Percentiles rank a stretch among this genome's conserved stretches.
Evolutionary conservation across 495 filamentous ascomycete species (phyloP).

Genomic region (Neurospora sp.): DNA sequence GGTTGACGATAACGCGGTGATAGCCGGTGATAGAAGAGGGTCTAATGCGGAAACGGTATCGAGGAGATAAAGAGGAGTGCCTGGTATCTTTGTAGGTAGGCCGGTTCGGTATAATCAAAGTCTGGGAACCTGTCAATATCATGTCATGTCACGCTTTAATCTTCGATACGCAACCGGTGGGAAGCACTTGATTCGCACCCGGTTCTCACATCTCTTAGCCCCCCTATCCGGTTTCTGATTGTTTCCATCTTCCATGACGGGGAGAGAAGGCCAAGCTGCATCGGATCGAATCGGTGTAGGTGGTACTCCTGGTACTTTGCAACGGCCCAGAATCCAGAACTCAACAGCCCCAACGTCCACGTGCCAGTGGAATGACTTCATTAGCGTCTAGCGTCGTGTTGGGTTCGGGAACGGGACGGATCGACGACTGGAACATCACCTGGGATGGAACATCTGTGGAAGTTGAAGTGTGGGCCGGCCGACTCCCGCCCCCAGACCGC

Average conservation of each 20-base stretch:
- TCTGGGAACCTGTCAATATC: no score
- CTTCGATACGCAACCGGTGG: background rate
- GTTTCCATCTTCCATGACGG: background rate
- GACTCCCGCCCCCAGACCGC: background rate
- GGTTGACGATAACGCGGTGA: no score
- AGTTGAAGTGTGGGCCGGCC: background rate
- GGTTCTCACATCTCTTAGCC: background rate
- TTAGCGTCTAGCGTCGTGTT: background rate
- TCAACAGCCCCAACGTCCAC: background rate
- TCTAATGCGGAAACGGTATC: no score
- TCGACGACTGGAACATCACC: no score
- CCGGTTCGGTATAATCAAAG: background rate
- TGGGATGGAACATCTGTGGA: no score
- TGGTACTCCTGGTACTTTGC: no score
- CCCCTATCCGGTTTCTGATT: background rate
- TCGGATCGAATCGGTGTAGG: background rate
- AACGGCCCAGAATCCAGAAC: background rate
- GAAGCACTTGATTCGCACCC: background rate
- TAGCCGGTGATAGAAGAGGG: no score
- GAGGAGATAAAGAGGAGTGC: background rate
- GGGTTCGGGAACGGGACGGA: background rate
- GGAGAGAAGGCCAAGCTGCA: background rate
- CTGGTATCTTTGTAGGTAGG: no score
- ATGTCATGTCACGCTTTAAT: background rate
- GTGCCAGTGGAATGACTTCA: background rate